Evolutionary conservation across 2,329 filamentous ascomycete species (phyloP).

Genomic region (Geoglossum cookeanum): DNA sequence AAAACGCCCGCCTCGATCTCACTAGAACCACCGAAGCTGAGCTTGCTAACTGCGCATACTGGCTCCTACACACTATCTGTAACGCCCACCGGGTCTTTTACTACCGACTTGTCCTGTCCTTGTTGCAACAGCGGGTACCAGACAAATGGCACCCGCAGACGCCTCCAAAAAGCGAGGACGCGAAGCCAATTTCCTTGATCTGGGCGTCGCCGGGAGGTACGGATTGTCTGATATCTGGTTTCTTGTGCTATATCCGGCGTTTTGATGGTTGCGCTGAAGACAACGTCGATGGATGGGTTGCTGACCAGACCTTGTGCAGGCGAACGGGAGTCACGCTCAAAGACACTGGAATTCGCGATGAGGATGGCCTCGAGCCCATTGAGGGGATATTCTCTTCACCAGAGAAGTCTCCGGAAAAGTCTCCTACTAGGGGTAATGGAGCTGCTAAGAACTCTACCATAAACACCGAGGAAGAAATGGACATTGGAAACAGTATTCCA

Average conservation of each 20-base stretch:
- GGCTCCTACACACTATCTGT: too few relatives aligned
- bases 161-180: constrained; percentile 1
- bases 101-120: neutral
- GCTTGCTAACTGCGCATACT: neutral
- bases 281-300: constrained; percentile 11
- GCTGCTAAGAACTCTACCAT: constrained; percentile 23
- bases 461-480: constrained; percentile 39
- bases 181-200: constrained; percentile 5
- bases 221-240: neutral
- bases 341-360: constrained; percentile 65
- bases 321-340: constrained; percentile 76
- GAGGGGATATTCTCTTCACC: constrained; percentile 82
- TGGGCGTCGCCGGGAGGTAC: constrained; percentile 6
- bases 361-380: constrained; percentile 78
- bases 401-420: constrained; percentile 27
- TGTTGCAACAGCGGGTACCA: neutral
- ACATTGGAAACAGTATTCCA: constrained; percentile 38
- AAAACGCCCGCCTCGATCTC: neutral
- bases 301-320: constrained; percentile 29
- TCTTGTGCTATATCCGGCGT: neutral
- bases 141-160: neutral
- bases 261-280: constrained; percentile 11
- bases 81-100: neutral
- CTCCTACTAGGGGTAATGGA: constrained; percentile 12
- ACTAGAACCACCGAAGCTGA: neutral